phyloP scores from a whole-genome alignment of 495 filamentous ascomycete species.

The Neurospora sublineolata region DNA sequence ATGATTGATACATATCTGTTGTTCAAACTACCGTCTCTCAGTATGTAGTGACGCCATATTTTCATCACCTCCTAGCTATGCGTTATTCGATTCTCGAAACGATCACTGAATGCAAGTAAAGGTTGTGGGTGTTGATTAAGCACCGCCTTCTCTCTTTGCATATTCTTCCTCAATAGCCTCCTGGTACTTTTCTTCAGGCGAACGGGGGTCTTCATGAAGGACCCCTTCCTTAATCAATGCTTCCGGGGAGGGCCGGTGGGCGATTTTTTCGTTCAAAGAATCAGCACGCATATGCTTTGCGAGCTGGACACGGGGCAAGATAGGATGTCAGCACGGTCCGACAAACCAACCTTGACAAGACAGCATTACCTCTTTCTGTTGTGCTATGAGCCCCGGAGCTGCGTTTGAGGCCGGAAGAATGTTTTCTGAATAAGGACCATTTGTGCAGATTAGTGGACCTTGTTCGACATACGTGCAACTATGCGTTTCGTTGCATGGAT shows the following conservation, averaged over 20 bases:
- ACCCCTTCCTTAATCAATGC: conserved; percentile 70
- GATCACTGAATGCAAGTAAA: background rate
- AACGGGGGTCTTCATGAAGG: conserved; percentile 49
- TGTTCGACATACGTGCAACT: background rate
- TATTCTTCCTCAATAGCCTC: conserved; percentile 41
- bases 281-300: conserved; percentile 77
- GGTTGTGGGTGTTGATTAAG: conserved; percentile 13
- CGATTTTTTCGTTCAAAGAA: conserved; percentile 70
- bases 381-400: conserved; percentile 62
- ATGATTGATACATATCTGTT: background rate
- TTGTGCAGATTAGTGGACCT: background rate
- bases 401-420: conserved; percentile 70
- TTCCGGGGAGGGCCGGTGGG: conserved; percentile 61
- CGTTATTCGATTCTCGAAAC: background rate
- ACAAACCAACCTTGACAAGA: background rate
- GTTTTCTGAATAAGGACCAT: conserved; percentile 39
- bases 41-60: background rate
- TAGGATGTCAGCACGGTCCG: background rate
- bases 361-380: conserved; percentile 52
- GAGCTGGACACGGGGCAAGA: conserved; percentile 29
- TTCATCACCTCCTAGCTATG: background rate
- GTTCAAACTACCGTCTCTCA: background rate
- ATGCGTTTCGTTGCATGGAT: background rate
- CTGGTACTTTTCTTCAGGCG: conserved; percentile 35
- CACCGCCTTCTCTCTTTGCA: conserved; percentile 38